Evolutionary conservation across 306 rosid species (phyloP).

Genomic region (Gleditsia sinensis): DNA sequence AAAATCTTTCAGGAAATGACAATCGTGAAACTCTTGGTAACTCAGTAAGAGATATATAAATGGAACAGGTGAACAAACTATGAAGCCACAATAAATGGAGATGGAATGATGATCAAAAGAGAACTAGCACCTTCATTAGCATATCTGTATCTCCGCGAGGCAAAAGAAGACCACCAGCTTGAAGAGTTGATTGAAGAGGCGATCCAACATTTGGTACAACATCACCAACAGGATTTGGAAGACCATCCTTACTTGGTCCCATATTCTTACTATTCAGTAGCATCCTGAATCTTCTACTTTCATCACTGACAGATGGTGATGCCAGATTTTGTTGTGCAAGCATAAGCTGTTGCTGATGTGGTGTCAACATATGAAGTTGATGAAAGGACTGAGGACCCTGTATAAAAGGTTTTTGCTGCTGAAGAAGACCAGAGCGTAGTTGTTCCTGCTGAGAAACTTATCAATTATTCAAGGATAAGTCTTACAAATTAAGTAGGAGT

Average conservation of each 20-base stretch:
- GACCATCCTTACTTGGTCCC: conserved; percentile 72
- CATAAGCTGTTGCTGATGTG: conserved; percentile 91
- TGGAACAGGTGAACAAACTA: conserved; percentile 12
- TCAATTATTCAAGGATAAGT: too few species aligned
- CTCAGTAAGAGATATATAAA: conserved; percentile 2
- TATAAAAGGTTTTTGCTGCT: conserved; percentile 85
- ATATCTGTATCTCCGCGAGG: conserved; percentile 77
- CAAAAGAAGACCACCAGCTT: conserved; percentile 73
- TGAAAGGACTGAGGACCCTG: conserved; percentile 90
- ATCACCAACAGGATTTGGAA: conserved; percentile 81
- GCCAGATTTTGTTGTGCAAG: conserved; percentile 92
- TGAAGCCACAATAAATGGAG: conserved; percentile 13
- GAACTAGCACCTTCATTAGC: conserved; percentile 71
- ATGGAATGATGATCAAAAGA: conserved; percentile 24
- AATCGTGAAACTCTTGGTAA: not conserved
- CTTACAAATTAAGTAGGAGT: too few species aligned
- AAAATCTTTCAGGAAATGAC: conserved; percentile 36
- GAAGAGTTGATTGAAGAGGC: conserved; percentile 90
- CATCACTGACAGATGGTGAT: conserved; percentile 83
- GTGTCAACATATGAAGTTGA: conserved; percentile 89
- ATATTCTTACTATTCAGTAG: conserved; percentile 64
- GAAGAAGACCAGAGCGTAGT: conserved; percentile 89
- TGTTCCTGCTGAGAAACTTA: too few species aligned
- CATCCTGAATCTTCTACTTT: conserved; percentile 79
- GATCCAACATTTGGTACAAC: conserved; percentile 80